A percentile compares a stretch with the other conserved stretches of the same genome.
Evolutionary conservation across 192 early-diverging fungal genomes (phyloP).

Genomic region (Umbelopsis sp.): DNA sequence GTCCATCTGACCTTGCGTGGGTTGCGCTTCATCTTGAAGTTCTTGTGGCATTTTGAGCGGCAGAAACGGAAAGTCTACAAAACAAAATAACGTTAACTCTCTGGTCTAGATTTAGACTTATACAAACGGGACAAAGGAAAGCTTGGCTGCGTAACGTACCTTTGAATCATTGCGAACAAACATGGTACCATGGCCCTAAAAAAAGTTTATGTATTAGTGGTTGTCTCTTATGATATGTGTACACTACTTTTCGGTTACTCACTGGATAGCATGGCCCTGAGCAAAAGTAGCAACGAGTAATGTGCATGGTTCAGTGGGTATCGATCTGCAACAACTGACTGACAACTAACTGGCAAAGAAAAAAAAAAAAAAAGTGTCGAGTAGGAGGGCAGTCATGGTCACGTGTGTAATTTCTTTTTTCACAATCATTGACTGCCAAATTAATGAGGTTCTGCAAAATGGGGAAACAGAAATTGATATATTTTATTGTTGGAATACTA

Average conservation of each 20-base stretch:
- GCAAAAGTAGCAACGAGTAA: conserved; percentile 99
- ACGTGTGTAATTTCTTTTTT: background rate
- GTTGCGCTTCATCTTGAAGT: conserved; percentile 99
- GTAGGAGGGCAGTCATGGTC: background rate
- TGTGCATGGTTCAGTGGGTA: conserved; percentile 68
- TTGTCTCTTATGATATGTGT: background rate
- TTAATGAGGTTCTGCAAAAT: background rate
- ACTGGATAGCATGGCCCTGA: conserved; percentile 91
- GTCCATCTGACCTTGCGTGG: conserved; percentile 99
- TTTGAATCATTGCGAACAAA: conserved; percentile 99
- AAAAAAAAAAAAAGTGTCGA: conserved; percentile 18
- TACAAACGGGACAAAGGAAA: background rate
- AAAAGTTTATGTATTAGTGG: background rate
- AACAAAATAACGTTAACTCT: background rate
- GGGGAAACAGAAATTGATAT: background rate
- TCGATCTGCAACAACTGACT: conserved; percentile 14
- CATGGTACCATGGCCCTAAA: conserved; percentile 90
- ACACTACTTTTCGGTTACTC: background rate
- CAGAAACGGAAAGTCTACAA: conserved; percentile 92
- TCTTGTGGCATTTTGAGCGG: conserved; percentile 99
- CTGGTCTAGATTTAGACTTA: background rate
- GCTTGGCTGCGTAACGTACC: conserved; percentile 43
- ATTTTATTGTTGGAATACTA: background rate
- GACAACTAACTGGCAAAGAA: background rate
- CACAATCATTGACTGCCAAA: background rate